A percentile compares a stretch with the other conserved stretches of the same genome.
These are phyloP conservation scores for Talaromyces verruculosus DNA, from an alignment of 2,329 filamentous ascomycete species.

Conservation along the genomic window DNA sequence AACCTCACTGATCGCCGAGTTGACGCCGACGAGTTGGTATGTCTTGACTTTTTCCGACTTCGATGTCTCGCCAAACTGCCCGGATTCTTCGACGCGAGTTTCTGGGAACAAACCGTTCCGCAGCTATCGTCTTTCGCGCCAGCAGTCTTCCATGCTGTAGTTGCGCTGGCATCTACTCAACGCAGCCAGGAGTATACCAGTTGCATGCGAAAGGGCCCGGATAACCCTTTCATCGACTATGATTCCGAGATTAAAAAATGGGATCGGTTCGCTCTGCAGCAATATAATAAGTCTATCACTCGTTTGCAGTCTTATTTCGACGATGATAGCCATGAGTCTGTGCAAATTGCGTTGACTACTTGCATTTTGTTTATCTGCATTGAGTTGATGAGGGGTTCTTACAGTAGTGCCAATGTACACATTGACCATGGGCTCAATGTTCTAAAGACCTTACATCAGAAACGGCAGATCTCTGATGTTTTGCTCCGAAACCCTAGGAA, in stretches of 20 bases:
- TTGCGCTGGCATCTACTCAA: slow-evolving; percentile 18
- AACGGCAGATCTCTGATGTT: not conserved
- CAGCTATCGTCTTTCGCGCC: not conserved
- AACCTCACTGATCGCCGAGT: not conserved
- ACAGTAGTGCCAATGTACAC: slow-evolving; percentile 17
- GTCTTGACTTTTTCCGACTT: slow-evolving; percentile 15
- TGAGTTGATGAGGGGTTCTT: slow-evolving; percentile 19
- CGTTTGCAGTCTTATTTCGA: slow-evolving; percentile 9
- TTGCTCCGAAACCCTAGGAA: too few relatives aligned
- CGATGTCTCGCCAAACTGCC: slow-evolving; percentile 16
- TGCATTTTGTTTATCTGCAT: slow-evolving; percentile 19
- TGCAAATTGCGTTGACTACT: slow-evolving; percentile 15
- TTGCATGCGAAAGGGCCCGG: slow-evolving; percentile 13
- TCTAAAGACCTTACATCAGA: not conserved
- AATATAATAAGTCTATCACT: slow-evolving; percentile 18
- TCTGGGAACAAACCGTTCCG: slow-evolving; percentile 5
- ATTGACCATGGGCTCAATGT: slow-evolving; percentile 19
- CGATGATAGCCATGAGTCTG: slow-evolving; percentile 15
- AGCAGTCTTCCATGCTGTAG: slow-evolving; percentile 10
- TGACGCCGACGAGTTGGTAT: slow-evolving; percentile 6
- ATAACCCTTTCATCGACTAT: slow-evolving; percentile 12
- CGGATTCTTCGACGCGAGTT: slow-evolving; percentile 8
- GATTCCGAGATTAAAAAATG: slow-evolving; percentile 12
- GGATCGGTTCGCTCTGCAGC: slow-evolving; percentile 18
- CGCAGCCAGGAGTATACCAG: slow-evolving; percentile 17